Evolutionary conservation across 805 yeast species (phyloP).

Genomic region (Zygoascus tannicola): DNA sequence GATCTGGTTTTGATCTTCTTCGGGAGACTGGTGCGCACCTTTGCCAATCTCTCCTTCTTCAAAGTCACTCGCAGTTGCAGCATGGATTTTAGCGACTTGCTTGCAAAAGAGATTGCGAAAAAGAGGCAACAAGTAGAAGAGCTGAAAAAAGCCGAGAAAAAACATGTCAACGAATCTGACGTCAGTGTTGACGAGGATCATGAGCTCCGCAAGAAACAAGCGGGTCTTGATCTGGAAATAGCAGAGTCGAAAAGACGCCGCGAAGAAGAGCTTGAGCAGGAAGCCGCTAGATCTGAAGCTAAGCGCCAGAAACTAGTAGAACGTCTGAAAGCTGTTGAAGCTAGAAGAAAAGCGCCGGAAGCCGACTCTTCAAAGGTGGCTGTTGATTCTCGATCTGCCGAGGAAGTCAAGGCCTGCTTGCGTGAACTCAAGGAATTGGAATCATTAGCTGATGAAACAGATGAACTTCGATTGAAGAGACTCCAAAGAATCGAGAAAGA

Average conservation of each 20-base stretch:
- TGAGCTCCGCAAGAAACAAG: too few relatives aligned
- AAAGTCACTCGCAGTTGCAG: not conserved
- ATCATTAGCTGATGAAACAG: slow-evolving; percentile 20
- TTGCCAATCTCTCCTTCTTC: too few relatives aligned
- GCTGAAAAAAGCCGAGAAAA: slow-evolving; percentile 20
- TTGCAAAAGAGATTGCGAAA: slow-evolving; percentile 41
- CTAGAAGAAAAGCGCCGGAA: not conserved
- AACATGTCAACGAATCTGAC: slow-evolving; percentile 22
- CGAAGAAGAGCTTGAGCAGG: slow-evolving; percentile 19
- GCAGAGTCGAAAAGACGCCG: not conserved
- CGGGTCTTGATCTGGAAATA: too few relatives aligned
- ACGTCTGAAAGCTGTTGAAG: slow-evolving; percentile 7
- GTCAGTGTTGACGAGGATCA: too few relatives aligned
- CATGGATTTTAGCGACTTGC: slow-evolving; percentile 42
- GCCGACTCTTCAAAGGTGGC: too few relatives aligned
- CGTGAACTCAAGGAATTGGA: slow-evolving; percentile 20
- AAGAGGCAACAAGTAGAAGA: slow-evolving; percentile 28
- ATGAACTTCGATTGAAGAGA: slow-evolving; percentile 14
- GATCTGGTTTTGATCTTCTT: too few relatives aligned
- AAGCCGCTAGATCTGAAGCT: slow-evolving; percentile 22
- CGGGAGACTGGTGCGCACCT: too few relatives aligned
- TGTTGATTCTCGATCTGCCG: slow-evolving; percentile 16
- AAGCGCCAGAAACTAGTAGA: slow-evolving; percentile 8
- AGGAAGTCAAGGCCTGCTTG: slow-evolving; percentile 22
- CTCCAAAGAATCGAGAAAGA: slow-evolving; percentile 15